phyloP scores from a whole-genome alignment of 345 rosid species.

The Pistacia vera region DNA sequence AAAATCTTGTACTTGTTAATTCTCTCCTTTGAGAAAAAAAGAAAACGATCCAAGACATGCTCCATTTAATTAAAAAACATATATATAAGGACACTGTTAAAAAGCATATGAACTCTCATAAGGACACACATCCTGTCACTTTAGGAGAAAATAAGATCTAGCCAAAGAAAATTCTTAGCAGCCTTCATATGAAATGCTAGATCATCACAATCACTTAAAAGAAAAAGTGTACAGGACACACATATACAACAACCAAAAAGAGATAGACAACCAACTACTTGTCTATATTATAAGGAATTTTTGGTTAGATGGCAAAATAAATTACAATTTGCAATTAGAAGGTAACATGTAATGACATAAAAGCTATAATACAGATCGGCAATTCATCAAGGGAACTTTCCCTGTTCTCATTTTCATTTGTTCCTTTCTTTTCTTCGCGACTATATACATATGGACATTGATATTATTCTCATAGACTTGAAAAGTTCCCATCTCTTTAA shows the following conservation, averaged over 20 bases:
- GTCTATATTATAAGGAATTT: neutral
- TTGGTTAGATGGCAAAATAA: neutral
- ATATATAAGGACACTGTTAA: too few relatives aligned
- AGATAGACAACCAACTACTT: neutral
- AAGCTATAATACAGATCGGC: neutral
- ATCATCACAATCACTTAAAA: neutral
- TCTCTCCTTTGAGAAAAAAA: too few relatives aligned
- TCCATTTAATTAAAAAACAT: too few relatives aligned
- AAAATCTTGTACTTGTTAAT: too few relatives aligned
- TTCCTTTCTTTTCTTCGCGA: too few relatives aligned
- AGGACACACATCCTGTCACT: neutral
- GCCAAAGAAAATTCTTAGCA: neutral
- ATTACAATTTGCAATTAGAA: neutral
- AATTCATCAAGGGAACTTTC: conserved; percentile 22
- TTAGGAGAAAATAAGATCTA: neutral
- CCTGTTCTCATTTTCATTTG: conserved; percentile 4
- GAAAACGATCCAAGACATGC: too few relatives aligned
- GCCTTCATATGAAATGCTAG: neutral
- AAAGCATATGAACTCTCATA: neutral
- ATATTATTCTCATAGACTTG: too few relatives aligned
- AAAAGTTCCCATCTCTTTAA: too few relatives aligned
- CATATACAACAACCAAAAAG: neutral
- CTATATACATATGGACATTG: too few relatives aligned
- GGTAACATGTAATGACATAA: neutral
- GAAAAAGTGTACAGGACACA: neutral